Percentiles rank a stretch among this genome's conserved stretches.
Conservation (phyloP, 805 yeast genomes). For the Debaryomyces hansenii region DNA sequence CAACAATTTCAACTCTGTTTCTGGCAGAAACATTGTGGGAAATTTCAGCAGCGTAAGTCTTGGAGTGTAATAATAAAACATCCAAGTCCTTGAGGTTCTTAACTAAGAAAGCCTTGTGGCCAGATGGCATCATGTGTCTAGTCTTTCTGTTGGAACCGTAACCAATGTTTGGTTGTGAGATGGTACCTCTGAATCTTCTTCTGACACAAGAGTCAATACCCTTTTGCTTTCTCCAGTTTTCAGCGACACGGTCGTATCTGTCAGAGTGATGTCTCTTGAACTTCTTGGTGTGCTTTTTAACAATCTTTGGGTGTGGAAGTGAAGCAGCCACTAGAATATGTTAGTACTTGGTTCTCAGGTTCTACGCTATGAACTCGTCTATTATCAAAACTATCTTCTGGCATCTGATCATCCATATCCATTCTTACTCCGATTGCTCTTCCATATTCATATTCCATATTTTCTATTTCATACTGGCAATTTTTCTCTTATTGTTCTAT, state of each 20-base stretch:
- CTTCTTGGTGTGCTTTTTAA: slow-evolving; percentile 98
- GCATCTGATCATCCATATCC: no score
- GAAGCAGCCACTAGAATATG: slow-evolving; percentile 80
- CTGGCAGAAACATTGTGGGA: slow-evolving; percentile 98
- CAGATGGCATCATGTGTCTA: slow-evolving; percentile 92
- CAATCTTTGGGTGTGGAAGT: slow-evolving; percentile 98
- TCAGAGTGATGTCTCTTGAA: slow-evolving; percentile 99
- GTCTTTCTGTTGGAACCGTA: slow-evolving; percentile 99
- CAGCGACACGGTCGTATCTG: slow-evolving; percentile 97
- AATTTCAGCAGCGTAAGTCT: slow-evolving; percentile 99
- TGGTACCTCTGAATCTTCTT: slow-evolving; percentile 99
- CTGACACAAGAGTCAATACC: slow-evolving; percentile 99
- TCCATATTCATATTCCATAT: no score
- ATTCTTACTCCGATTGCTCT: no score
- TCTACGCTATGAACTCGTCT: no score
- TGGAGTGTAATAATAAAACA: slow-evolving; percentile 93
- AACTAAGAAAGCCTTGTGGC: slow-evolving; percentile 96
- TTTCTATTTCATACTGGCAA: no score
- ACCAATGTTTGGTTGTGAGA: slow-evolving; percentile 99
- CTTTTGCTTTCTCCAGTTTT: slow-evolving; percentile 99
- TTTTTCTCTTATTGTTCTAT: no score
- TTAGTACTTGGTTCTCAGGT: slow-evolving; percentile 15
- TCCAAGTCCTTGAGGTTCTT: slow-evolving; percentile 93
- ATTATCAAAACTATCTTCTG: no score
- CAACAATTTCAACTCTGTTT: slow-evolving; percentile 95